Evolutionary conservation across 2,329 filamentous ascomycete species (phyloP).

Genomic region (Exophiala dermatitidis): DNA sequence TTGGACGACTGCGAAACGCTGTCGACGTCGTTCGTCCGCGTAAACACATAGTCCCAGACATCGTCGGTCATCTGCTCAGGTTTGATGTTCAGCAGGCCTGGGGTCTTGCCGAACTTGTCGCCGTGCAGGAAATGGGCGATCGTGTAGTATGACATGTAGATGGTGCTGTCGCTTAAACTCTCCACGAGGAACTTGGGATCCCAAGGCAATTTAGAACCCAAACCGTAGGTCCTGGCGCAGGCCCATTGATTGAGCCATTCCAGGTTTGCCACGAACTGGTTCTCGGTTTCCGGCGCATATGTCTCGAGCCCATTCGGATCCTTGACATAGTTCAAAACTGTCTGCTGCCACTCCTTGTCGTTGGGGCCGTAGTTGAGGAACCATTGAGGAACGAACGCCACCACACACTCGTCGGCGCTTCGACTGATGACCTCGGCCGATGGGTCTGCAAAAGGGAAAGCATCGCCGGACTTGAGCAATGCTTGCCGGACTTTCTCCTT

Average conservation of each 20-base stretch:
- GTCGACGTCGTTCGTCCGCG: conserved; percentile 61
- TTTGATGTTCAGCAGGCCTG: conserved; percentile 61
- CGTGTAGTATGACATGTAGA: conserved; percentile 66
- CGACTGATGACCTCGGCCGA: conserved; percentile 82
- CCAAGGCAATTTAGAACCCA: conserved; percentile 93
- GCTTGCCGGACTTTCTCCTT: conserved; percentile 78
- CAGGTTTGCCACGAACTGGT: conserved; percentile 76
- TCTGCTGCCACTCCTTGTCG: conserved; percentile 67
- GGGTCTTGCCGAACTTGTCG: conserved; percentile 74
- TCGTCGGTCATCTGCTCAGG: conserved; percentile 88
- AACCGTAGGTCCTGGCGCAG: conserved; percentile 80
- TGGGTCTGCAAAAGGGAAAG: conserved; percentile 89
- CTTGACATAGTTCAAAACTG: conserved; percentile 64
- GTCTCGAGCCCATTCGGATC: conserved; percentile 67
- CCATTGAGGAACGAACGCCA: conserved; percentile 92
- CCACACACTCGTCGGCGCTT: conserved; percentile 87
- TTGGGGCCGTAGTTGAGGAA: conserved; percentile 95
- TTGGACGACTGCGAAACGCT: conserved; percentile 58
- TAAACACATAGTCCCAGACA: conserved; percentile 95
- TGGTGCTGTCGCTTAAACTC: conserved; percentile 80
- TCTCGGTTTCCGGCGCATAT: conserved; percentile 68
- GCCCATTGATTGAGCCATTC: conserved; percentile 96
- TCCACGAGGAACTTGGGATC: conserved; percentile 86
- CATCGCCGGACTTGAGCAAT: conserved; percentile 67
- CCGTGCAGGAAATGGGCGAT: conserved; percentile 62